phyloP scores from a whole-genome alignment of 176 grass and related monocot genomes.

The Sorghum bicolor region Sorghum_bicolor_NCBIv3 NC_012879.2:58320001-58320500 shows the following conservation, averaged over 20 bases:
- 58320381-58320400: background rate
- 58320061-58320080: background rate
- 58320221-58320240: background rate
- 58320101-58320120: background rate
- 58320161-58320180: background rate
- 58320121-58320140: background rate
- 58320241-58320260: background rate
- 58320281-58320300: background rate
- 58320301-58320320: background rate
- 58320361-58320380: background rate
- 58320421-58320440: background rate
- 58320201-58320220: background rate
- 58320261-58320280: background rate
- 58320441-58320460: background rate
- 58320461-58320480: slow-evolving; percentile 8
- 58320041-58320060: background rate
- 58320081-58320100: background rate
- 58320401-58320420: background rate
- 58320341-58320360: background rate
- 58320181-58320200: background rate
- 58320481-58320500: background rate
- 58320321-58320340: background rate
- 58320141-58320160: slow-evolving; percentile 9
- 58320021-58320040: slow-evolving; percentile 13
- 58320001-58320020: too few relatives aligned